Conservation (phyloP, 2,329 filamentous ascomycete species). For the Metarhizium album region DNA sequence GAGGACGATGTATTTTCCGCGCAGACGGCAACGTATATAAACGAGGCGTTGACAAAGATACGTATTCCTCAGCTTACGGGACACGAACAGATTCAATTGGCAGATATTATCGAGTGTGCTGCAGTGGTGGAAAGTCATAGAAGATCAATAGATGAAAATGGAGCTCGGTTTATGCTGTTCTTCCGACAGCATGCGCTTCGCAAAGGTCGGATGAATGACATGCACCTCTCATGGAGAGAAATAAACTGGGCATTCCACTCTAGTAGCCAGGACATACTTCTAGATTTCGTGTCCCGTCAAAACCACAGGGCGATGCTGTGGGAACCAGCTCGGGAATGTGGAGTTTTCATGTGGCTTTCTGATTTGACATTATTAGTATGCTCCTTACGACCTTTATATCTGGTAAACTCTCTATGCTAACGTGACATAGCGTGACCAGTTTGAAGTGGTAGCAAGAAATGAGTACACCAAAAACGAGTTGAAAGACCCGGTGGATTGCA, state of each 20-base stretch:
- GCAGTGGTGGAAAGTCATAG: constrained; percentile 78
- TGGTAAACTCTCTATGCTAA: constrained; percentile 3
- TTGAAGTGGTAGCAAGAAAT: constrained; percentile 84
- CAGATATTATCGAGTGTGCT: constrained; percentile 75
- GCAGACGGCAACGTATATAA: constrained; percentile 56
- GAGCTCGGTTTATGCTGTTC: constrained; percentile 76
- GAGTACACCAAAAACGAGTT: constrained; percentile 83
- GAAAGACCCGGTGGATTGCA: constrained; percentile 85
- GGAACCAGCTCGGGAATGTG: constrained; percentile 75
- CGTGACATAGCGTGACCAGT: constrained; percentile 43
- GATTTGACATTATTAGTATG: constrained; percentile 67
- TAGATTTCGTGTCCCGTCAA: constrained; percentile 71
- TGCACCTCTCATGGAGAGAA: constrained; percentile 64
- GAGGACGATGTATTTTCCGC: constrained; percentile 60
- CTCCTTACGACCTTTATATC: constrained; percentile 3
- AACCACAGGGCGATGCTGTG: constrained; percentile 73
- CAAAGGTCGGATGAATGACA: constrained; percentile 51
- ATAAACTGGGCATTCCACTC: constrained; percentile 82
- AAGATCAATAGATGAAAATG: constrained; percentile 83
- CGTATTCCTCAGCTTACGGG: constrained; percentile 72
- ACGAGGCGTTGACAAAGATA: constrained; percentile 64
- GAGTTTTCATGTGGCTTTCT: constrained; percentile 90
- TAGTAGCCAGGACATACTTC: constrained; percentile 76
- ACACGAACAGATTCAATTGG: constrained; percentile 76
- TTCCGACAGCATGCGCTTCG: constrained; percentile 72